These are phyloP conservation scores for Trypanosomatidae sp. DNA, from an alignment of 208 protist species.

Conservation along the genomic window DNA sequence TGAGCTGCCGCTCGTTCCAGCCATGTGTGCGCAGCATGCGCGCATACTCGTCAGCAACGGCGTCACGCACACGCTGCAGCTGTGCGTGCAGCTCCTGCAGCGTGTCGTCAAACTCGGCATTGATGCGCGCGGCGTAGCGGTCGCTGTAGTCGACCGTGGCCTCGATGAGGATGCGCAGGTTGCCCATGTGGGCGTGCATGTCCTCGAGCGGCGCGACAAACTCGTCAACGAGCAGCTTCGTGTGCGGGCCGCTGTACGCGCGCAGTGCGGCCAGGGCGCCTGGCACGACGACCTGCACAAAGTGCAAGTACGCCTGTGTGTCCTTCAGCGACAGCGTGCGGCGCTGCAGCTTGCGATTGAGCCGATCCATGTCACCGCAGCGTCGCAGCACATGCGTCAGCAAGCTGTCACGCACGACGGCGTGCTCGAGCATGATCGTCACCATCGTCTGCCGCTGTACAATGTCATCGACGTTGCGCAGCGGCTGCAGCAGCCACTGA, in stretches of 20 bases:
- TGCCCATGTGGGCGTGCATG: slow-evolving; percentile 66
- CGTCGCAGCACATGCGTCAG: slow-evolving; percentile 72
- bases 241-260: slow-evolving; percentile 41
- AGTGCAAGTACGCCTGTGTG: slow-evolving; percentile 69
- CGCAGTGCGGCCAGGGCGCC: slow-evolving; percentile 47
- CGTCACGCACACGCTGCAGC: slow-evolving; percentile 25
- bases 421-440: slow-evolving; percentile 84
- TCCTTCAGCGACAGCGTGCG: slow-evolving; percentile 76
- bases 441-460: slow-evolving; percentile 90
- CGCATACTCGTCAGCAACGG: slow-evolving; percentile 72
- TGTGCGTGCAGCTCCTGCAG: slow-evolving; percentile 74
- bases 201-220: slow-evolving; percentile 79
- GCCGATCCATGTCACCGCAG: slow-evolving; percentile 88
- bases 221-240: slow-evolving; percentile 71
- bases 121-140: slow-evolving; percentile 71
- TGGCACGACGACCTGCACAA: slow-evolving; percentile 52
- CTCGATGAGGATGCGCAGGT: slow-evolving; percentile 71
- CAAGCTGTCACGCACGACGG: slow-evolving; percentile 72
- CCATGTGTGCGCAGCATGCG: slow-evolving; percentile 44
- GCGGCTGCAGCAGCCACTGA: slow-evolving; percentile 96
- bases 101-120: slow-evolving; percentile 90
- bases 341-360: slow-evolving; percentile 88
- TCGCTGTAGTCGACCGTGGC: slow-evolving; percentile 73
- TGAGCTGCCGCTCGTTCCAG: slow-evolving; percentile 86
- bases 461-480: slow-evolving; percentile 88